Percentiles rank a stretch among this genome's conserved stretches.
These are phyloP conservation scores for Alloascoidea hylecoeti DNA, from an alignment of 805 yeast genomes.

Conservation along the genomic window DNA sequence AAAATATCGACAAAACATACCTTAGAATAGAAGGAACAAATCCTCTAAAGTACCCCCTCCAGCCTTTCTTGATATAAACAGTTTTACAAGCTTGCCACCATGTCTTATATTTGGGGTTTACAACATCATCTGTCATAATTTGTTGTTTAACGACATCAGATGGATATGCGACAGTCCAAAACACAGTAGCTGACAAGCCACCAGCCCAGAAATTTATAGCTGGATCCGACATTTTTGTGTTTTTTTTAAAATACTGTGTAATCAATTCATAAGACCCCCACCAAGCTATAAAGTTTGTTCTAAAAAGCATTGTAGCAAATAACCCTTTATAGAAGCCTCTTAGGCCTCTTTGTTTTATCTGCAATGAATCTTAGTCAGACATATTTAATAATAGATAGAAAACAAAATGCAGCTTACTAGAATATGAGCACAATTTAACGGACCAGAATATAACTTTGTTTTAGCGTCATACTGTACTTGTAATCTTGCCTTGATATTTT, in stretches of 20 bases:
- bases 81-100: constrained; percentile 62
- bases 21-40: constrained; percentile 53
- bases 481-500: constrained; percentile 74
- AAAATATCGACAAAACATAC: not conserved
- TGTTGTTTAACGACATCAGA: constrained; percentile 81
- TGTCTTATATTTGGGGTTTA: constrained; percentile 53
- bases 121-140: constrained; percentile 65
- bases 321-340: constrained; percentile 72
- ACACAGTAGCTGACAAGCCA: constrained; percentile 73
- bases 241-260: constrained; percentile 49
- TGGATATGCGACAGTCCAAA: constrained; percentile 86
- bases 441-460: constrained; percentile 57
- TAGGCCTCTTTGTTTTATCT: constrained; percentile 39
- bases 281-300: constrained; percentile 81
- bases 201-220: constrained; percentile 86
- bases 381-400: constrained; percentile 35
- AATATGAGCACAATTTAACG: constrained; percentile 46
- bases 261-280: constrained; percentile 88
- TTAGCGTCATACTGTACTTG: constrained; percentile 83
- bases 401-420: too few species aligned
- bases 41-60: constrained; percentile 65
- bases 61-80: constrained; percentile 50
- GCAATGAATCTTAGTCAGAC: constrained; percentile 19
- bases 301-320: constrained; percentile 73
- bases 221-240: constrained; percentile 54